phyloP scores from a whole-genome alignment of 2,329 filamentous ascomycete species.

The Metarhizium album region DNA sequence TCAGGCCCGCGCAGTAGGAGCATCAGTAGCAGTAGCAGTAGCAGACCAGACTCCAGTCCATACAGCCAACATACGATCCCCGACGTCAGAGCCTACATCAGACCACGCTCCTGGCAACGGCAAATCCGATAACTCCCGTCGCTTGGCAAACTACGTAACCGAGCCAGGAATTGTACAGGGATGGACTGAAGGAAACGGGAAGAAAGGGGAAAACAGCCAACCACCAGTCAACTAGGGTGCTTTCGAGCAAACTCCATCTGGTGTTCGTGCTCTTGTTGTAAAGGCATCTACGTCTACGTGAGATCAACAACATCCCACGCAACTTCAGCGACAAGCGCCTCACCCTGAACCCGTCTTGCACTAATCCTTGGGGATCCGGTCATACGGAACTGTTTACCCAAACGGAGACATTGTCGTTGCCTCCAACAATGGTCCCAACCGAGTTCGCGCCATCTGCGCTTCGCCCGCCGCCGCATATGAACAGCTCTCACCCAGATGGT shows the following conservation, averaged over 20 bases:
- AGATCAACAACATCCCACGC: not conserved
- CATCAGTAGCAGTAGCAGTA: too few relatives aligned
- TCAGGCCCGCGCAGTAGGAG: too few relatives aligned
- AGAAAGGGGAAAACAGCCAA: too few relatives aligned
- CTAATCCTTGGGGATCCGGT: not conserved
- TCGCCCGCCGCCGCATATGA: constrained; percentile 10
- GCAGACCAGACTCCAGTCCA: not conserved
- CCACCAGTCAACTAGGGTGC: too few relatives aligned
- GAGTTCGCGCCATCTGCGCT: constrained; percentile 17
- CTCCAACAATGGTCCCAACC: constrained; percentile 21
- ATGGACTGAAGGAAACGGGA: too few relatives aligned
- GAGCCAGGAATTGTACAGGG: too few relatives aligned
- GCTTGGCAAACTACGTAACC: not conserved
- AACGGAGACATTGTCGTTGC: constrained; percentile 21
- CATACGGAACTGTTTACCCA: constrained; percentile 2
- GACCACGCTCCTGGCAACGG: not conserved
- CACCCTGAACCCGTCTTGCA: not conserved
- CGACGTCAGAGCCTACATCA: not conserved
- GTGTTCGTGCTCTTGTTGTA: not conserved
- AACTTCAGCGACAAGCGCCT: not conserved
- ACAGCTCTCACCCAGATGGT: constrained; percentile 9
- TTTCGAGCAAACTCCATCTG: too few relatives aligned
- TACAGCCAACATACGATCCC: not conserved
- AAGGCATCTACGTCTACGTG: not conserved
- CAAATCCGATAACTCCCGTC: not conserved